Conservation (phyloP, 2,329 filamentous ascomycete genomes). For the Fusarium sp. region DNA sequence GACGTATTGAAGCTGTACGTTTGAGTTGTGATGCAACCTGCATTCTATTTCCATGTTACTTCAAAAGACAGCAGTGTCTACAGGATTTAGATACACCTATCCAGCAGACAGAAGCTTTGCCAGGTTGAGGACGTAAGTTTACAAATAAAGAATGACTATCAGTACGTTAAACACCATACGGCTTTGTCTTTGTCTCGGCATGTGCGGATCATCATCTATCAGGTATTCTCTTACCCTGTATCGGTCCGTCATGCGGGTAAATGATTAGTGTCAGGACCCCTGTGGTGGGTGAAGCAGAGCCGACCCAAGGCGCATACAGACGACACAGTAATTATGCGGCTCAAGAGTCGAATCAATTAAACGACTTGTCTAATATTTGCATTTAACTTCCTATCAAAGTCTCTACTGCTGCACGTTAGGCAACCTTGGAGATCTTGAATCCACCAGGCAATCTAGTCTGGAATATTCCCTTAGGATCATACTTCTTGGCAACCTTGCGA, state of each 20-base stretch:
- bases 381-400: not conserved
- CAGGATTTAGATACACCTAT: too few species aligned
- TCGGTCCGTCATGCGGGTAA: too few species aligned
- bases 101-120: too few species aligned
- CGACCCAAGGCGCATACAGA: not conserved
- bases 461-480: not conserved
- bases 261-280: too few species aligned
- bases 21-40: too few species aligned
- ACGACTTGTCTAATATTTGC: accelerated
- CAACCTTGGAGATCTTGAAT: conserved; percentile 18
- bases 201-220: accelerated
- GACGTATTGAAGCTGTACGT: too few species aligned
- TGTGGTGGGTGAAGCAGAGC: not conserved
- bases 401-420: accelerated
- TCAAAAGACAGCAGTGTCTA: too few species aligned
- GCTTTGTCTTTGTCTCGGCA: accelerated
- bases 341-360: not conserved
- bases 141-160: not conserved
- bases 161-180: accelerated
- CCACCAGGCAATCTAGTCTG: conserved; percentile 7
- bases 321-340: not conserved
- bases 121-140: too few species aligned
- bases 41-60: too few species aligned
- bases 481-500: conserved; percentile 7
- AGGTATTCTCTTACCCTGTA: not conserved